Base-by-base conservation (phyloP, 1,284 basidiomycete genomes). In the Irpex sp. region DNA sequence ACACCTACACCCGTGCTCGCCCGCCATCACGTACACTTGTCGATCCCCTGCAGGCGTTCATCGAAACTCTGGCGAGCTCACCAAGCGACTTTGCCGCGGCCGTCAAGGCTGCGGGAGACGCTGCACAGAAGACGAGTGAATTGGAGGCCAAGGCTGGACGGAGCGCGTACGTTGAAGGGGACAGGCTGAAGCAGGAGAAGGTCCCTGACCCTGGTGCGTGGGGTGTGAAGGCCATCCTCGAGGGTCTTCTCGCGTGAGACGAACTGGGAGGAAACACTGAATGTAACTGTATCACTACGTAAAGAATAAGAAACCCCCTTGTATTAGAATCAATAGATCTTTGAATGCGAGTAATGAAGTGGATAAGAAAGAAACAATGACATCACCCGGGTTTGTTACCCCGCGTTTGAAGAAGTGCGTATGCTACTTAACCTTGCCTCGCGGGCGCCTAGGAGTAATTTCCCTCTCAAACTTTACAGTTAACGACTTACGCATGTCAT, bases 171-270 rank as follows among this genome's bases (percentile, higher is more conserved):
- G 86, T 96, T 51, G 90, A 90, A 67, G 83, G 87, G 56, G 84
- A 87, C 56, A 79, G 83, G 65, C 75, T 96, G 61, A 86, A 82
- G 72, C 80, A 85, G 66, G 82, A 90, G 70, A 79, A 80, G 55
- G 82, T 95, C 12, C 82, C 93, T 1, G 95, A 97, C 74, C 93
- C 94, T 0, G 94, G 94, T 35, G 94, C 94, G 35, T 93, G 90
- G 87, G 94, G 93, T 39, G 84, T 96, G 55, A 89, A 87, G 69
- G 82, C 84, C n/a, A 81, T 94, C 53, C 69, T 95, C 59, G 84
- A 91, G 71, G 86, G 77, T 58, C 76, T 83, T 60, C 68, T 61
- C 36, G 60, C 28, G 28, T 33, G 28, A 33, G 28, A 33, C 7
- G 28, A 33, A 33, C 28, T 33, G 7, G 28, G 28, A 7, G 28